A percentile compares a stretch with the other conserved stretches of the same genome.
Conservation (phyloP, 306 rosid species). For the Styphnolobium japonicum region DNA sequence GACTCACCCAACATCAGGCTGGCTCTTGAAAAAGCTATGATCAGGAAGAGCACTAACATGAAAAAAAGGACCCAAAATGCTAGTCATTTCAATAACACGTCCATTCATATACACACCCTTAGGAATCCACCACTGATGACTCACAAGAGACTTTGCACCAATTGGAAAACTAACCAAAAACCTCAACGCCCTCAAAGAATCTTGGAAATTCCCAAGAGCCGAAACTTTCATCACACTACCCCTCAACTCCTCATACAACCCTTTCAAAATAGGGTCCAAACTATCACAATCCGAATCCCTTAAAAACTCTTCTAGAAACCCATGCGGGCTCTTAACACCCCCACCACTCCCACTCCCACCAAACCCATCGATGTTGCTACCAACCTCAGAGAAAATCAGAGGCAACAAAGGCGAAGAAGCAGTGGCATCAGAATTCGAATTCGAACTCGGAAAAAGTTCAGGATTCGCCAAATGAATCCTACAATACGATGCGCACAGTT, state of each 20-base stretch:
- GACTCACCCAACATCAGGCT: slow-evolving; percentile 98
- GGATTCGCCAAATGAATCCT: slow-evolving; percentile 82
- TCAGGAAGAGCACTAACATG: slow-evolving; percentile 94
- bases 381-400: slow-evolving; percentile 66
- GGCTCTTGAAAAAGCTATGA: slow-evolving; percentile 71
- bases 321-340: slow-evolving; percentile 67
- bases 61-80: slow-evolving; percentile 93
- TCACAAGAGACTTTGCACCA: slow-evolving; percentile 86
- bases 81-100: slow-evolving; percentile 94
- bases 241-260: slow-evolving; percentile 81
- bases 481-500: slow-evolving; percentile 70
- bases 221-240: slow-evolving; percentile 83
- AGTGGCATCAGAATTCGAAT: not conserved
- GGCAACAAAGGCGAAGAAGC: slow-evolving; percentile 61
- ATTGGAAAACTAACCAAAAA: slow-evolving; percentile 75
- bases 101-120: slow-evolving; percentile 78
- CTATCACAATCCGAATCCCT: slow-evolving; percentile 78
- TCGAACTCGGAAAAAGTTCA: slow-evolving; percentile 50
- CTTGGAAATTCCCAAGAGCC: slow-evolving; percentile 90
- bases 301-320: slow-evolving; percentile 86
- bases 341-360: slow-evolving; percentile 47
- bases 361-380: slow-evolving; percentile 47
- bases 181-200: slow-evolving; percentile 72
- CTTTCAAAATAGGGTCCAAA: slow-evolving; percentile 73
- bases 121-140: slow-evolving; percentile 93